Conservation (phyloP, 1,284 basidiomycete species). For the Salmacisia buchloeana region DNA sequence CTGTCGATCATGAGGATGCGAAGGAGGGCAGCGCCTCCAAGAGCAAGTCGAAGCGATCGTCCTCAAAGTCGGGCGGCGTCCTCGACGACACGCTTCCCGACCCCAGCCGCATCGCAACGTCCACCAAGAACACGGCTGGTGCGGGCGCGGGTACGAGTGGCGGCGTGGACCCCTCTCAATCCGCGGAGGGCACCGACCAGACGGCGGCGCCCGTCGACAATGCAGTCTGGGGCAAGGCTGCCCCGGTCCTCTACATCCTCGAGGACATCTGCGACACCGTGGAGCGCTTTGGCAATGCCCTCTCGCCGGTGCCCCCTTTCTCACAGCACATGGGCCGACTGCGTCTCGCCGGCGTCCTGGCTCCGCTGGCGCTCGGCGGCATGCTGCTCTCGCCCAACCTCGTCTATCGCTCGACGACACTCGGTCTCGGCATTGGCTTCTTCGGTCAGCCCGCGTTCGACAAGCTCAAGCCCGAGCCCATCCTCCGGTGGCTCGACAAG, state of each 20-base stretch:
- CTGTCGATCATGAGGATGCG: constrained; percentile 20
- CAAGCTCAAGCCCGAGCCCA: constrained; percentile 36
- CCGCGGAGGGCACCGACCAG: constrained; percentile 29
- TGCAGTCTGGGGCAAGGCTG: constrained; percentile 46
- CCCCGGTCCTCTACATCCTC: constrained; percentile 54
- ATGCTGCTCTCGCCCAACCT: constrained; percentile 54
- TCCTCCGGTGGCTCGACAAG: constrained; percentile 52
- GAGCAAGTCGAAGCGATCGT: constrained; percentile 11
- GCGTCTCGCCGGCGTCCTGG: constrained; percentile 47
- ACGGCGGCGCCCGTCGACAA: constrained; percentile 46
- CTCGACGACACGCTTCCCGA: constrained; percentile 43
- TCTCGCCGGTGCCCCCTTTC: constrained; percentile 53
- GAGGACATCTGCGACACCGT: constrained; percentile 55
- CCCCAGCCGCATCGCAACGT: constrained; percentile 45
- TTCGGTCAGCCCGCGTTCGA: constrained; percentile 58
- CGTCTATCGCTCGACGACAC: constrained; percentile 54
- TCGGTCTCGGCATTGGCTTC: constrained; percentile 56
- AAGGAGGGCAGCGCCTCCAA: constrained; percentile 14
- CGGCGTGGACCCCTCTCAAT: not conserved
- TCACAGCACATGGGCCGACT: constrained; percentile 38
- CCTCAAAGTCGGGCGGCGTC: not conserved
- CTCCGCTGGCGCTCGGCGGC: constrained; percentile 51
- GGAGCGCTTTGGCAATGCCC: constrained; percentile 53
- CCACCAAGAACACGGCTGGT: not conserved
- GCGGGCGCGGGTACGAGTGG: not conserved